These are phyloP conservation scores for Dispira simplex DNA, from an alignment of 192 early-diverging fungal species.

Conservation along the genomic window DNA sequence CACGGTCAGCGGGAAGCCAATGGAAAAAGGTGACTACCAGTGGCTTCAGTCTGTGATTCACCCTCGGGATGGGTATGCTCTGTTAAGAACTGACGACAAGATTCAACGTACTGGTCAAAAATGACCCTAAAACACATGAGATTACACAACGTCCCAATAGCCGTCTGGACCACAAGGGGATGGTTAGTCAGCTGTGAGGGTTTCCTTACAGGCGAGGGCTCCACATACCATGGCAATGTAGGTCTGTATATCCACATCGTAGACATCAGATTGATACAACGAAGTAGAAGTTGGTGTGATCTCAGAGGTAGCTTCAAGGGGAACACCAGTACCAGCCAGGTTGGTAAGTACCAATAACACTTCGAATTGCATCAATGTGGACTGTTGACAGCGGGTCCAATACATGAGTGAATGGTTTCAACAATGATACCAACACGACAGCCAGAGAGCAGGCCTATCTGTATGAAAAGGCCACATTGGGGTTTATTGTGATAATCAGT, in stretches of 20 bases:
- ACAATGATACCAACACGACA: conserved; percentile 39
- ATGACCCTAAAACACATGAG: conserved; percentile 73
- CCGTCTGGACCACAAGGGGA: conserved; percentile 61
- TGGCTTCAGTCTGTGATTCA: neutral
- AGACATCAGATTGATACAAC: neutral
- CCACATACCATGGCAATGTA: conserved; percentile 36
- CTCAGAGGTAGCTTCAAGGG: too few relatives aligned
- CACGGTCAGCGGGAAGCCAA: conserved; percentile 23
- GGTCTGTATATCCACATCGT: conserved; percentile 41
- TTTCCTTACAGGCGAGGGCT: conserved; percentile 58
- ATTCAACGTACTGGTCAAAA: conserved; percentile 53
- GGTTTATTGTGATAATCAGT: conserved; percentile 81
- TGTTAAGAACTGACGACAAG: neutral
- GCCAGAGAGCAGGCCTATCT: conserved; percentile 47
- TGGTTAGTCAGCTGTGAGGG: conserved; percentile 68
- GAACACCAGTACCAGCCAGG: conserved; percentile 39
- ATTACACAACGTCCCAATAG: conserved; percentile 86
- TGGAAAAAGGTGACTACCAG: neutral
- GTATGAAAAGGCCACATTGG: conserved; percentile 67
- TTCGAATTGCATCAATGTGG: conserved; percentile 65
- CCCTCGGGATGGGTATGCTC: neutral
- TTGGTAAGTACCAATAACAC: conserved; percentile 88
- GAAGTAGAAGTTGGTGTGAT: neutral
- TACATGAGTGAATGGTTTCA: neutral
- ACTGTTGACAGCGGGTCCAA: conserved; percentile 30